Base-by-base conservation (phyloP, 2,329 filamentous ascomycete genomes). In the Domatiomyces catenatus region DNA sequence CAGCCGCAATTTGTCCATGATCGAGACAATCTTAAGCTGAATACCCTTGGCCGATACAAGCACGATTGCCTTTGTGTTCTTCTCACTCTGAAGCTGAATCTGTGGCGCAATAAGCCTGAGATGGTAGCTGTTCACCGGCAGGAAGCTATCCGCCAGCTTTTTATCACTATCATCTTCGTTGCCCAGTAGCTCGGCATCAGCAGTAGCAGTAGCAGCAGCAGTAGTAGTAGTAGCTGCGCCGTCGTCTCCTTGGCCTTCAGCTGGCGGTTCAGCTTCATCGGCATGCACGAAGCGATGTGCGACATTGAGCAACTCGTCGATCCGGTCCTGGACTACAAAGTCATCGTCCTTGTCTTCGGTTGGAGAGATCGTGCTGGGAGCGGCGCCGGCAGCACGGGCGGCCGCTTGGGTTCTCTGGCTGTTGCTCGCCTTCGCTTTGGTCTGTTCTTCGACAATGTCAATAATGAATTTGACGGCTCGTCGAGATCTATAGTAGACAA, bases 11-110 rank as follows among this genome's bases (percentile, higher is more conserved):
- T 94, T 95, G 69, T 98, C 92, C 84, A 96, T 94, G 60, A 98
- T 90, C 58, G 95, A 90, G 18, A 98, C 79, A 8, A 98, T 85
- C 70, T 96, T 96, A 51, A 96, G 78, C 66, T 96, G 89, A 88
- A 98, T 98, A 49, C 89, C 87, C 67, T 96, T 96, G 24, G 89
- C 88, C 2, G 90, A 92, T 46, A 96, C 82, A n/a, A 99, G 74
- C 4, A 95, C 84, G n/a, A 93, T 92, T 52, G 94, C 85, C 66
- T 94, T 94, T 54, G 83, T 84, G 66, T 98, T 96, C 74, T 95
- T 96, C 63, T 98, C 92, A 64, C 92, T 96, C 64, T 98, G 90
- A 44, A 99, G 75, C 65, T 99, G 92, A 52, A 99, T 95, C 65
- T 99, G 92, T 12, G 92, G 92, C 5, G 90, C 92, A 60, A 98